A percentile compares a stretch with the other conserved stretches of the same genome.
Conservation (phyloP, 495 filamentous ascomycete species). For the Talaromyces nanjingensis region DNA sequence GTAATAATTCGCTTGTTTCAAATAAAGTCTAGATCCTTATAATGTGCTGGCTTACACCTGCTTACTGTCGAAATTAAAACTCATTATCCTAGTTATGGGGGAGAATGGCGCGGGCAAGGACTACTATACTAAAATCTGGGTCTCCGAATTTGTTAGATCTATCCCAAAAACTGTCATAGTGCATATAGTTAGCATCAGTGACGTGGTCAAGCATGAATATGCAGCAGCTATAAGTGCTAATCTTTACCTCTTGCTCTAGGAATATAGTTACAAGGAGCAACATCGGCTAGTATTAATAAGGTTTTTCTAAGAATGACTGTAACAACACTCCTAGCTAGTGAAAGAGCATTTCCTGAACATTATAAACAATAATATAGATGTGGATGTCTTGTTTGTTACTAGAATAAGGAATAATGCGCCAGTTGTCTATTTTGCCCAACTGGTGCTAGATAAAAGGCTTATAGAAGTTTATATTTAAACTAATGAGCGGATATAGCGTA, state of each 20-base stretch:
- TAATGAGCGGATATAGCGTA: slow-evolving; percentile 16
- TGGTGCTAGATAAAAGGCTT: slow-evolving; percentile 48
- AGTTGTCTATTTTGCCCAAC: slow-evolving; percentile 45
- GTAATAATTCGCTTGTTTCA: slow-evolving; percentile 45
- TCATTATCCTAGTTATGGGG: slow-evolving; percentile 56
- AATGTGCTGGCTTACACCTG: slow-evolving; percentile 50
- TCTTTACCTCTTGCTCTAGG: slow-evolving; percentile 36
- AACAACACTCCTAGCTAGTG: slow-evolving; percentile 38
- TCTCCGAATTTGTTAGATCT: slow-evolving; percentile 15
- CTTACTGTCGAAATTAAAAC: slow-evolving; percentile 39
- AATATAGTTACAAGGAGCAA: slow-evolving; percentile 57
- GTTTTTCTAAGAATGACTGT: slow-evolving; percentile 46
- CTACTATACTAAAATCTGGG: slow-evolving; percentile 52
- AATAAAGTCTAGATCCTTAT: slow-evolving; percentile 41
- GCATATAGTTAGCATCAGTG: slow-evolving; percentile 51
- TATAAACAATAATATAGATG: slow-evolving; percentile 35
- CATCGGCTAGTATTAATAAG: slow-evolving; percentile 47
- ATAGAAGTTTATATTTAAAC: slow-evolving; percentile 47
- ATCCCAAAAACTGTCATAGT: slow-evolving; percentile 21
- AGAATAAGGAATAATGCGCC: slow-evolving; percentile 61
- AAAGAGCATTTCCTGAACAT: slow-evolving; percentile 50
- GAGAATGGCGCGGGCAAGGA: slow-evolving; percentile 54
- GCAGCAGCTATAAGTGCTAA: slow-evolving; percentile 46
- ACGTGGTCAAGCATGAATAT: slow-evolving; percentile 53
- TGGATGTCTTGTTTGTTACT: slow-evolving; percentile 55